A percentile compares a stretch with the other conserved stretches of the same genome.
These are phyloP conservation scores for Ophryocystis elektroscirrha DNA, from an alignment of 169 alveolate species.

Conservation along the genomic window DNA sequence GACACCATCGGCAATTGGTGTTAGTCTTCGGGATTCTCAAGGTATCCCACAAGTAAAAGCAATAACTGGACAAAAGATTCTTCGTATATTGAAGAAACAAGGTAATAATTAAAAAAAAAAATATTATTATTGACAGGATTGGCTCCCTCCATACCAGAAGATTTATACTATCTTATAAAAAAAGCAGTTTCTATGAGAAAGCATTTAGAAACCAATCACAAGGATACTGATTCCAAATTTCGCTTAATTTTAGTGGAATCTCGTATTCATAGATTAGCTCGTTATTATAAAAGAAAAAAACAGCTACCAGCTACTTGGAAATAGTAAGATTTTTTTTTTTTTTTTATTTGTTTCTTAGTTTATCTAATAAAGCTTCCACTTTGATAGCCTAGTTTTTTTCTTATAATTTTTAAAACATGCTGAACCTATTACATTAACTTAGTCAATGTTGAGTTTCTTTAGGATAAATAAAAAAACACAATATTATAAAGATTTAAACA, in stretches of 20 bases:
- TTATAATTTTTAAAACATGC: no score
- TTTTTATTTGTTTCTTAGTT: no score
- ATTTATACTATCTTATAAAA: constrained; percentile 83
- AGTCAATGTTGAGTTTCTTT: no score
- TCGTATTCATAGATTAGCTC: constrained; percentile 88
- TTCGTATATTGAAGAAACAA: constrained; percentile 76
- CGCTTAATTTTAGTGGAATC: constrained; percentile 85
- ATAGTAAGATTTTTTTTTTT: no score
- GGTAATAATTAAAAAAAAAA: constrained; percentile 33
- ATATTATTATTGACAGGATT: constrained; percentile 30
- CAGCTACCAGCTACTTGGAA: constrained; percentile 93
- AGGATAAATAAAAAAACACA: no score
- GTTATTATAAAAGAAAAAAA: constrained; percentile 83
- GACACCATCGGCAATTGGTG: constrained; percentile 94
- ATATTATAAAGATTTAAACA: no score
- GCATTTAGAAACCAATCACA: constrained; percentile 84
- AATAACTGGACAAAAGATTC: constrained; percentile 80
- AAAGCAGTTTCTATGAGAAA: constrained; percentile 93
- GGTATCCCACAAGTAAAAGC: constrained; percentile 87
- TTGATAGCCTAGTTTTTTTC: no score
- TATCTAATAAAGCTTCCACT: no score
- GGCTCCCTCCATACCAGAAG: constrained; percentile 97
- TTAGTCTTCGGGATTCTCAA: constrained; percentile 80
- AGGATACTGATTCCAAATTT: constrained; percentile 86
- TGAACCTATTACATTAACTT: no score